phyloP scores from a whole-genome alignment of 257 asterid genomes.

The Primulina huaijiensis region DNA sequence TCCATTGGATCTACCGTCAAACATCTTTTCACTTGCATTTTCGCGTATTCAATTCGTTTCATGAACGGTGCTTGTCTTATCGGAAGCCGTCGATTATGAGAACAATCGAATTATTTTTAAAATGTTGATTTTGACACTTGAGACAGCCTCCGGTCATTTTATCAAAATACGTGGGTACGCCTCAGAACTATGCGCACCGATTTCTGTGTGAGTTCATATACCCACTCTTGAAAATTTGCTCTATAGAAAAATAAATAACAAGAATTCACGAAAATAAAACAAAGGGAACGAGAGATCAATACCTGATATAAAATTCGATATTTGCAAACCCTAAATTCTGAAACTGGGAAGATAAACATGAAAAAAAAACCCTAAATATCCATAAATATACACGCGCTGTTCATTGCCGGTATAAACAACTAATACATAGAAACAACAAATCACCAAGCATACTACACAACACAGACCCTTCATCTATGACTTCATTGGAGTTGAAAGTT shows the following conservation, averaged over 20 bases:
- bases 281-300: background rate
- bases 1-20: too few species aligned
- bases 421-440: constrained; percentile 16
- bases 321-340: background rate
- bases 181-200: too few species aligned
- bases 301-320: too few species aligned
- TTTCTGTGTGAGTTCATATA: background rate
- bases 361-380: background rate
- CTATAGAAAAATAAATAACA: too few species aligned
- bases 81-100: too few species aligned
- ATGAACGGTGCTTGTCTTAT: too few species aligned
- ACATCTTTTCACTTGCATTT: too few species aligned
- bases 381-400: constrained; percentile 12
- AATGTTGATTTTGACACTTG: background rate
- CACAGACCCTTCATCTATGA: constrained; percentile 26
- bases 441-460: constrained; percentile 27
- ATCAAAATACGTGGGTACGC: background rate
- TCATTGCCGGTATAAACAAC: constrained; percentile 8
- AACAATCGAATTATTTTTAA: background rate
- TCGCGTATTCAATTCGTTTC: too few species aligned
- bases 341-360: constrained; percentile 16
- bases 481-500: constrained; percentile 22
- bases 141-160: background rate
- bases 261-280: background rate
- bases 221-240: too few species aligned